These are phyloP conservation scores for Neurospora sp. DNA, from an alignment of 495 filamentous ascomycete species.

Conservation along the genomic window DNA sequence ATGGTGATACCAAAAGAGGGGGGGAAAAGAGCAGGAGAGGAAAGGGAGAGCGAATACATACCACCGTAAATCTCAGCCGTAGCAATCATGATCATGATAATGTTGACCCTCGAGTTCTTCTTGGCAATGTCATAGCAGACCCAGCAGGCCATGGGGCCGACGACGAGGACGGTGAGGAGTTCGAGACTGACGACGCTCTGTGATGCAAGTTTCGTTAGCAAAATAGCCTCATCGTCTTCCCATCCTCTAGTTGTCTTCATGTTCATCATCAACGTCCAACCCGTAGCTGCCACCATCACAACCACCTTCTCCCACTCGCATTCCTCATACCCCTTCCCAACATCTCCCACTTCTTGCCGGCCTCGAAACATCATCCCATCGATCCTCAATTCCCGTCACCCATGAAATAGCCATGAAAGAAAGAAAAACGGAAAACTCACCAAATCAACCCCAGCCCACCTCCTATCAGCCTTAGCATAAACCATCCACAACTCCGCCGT, in stretches of 20 bases:
- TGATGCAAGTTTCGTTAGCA: too few species aligned
- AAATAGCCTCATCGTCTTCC: too few species aligned
- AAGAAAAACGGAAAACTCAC: slow-evolving; percentile 23
- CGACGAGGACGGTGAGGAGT: slow-evolving; percentile 72
- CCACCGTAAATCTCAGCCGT: slow-evolving; percentile 92
- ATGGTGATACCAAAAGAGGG: not conserved
- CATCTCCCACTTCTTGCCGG: too few species aligned
- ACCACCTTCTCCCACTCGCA: too few species aligned
- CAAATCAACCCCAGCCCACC: slow-evolving; percentile 75
- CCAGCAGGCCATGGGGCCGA: slow-evolving; percentile 60
- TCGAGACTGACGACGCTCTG: slow-evolving; percentile 72
- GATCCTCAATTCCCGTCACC: too few species aligned
- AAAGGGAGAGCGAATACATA: slow-evolving; percentile 11
- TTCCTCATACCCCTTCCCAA: too few species aligned
- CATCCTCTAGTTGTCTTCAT: too few species aligned
- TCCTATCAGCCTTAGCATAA: slow-evolving; percentile 75
- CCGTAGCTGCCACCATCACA: too few species aligned
- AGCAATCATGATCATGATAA: slow-evolving; percentile 67
- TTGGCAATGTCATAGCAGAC: slow-evolving; percentile 56
- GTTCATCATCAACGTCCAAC: too few species aligned
- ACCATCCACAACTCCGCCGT: slow-evolving; percentile 73
- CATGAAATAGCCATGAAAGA: too few species aligned
- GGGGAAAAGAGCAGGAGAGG: not conserved
- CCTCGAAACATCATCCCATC: too few species aligned
- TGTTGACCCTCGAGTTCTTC: slow-evolving; percentile 51